A percentile compares a stretch with the other conserved stretches of the same genome.
Conservation (phyloP, 2,329 filamentous ascomycete genomes). For the Macrophomina pseudophaseolina region DNA sequence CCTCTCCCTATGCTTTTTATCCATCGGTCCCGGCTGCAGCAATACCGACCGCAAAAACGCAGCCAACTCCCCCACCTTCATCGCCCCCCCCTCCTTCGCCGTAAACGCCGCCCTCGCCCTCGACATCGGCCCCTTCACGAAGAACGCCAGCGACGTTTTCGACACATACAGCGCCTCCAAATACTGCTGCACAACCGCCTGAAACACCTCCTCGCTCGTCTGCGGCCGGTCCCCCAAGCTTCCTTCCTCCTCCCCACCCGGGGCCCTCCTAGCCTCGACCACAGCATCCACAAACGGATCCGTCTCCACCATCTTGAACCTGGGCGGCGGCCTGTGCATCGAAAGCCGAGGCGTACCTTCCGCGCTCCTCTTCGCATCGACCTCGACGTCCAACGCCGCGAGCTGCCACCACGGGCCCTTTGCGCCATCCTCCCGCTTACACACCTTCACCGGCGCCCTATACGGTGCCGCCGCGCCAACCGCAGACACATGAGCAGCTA, state of each 20-base stretch:
- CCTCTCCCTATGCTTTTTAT: slow-evolving; percentile 80
- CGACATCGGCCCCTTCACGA: slow-evolving; percentile 80
- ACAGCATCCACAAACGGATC: slow-evolving; percentile 18
- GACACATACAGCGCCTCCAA: slow-evolving; percentile 54
- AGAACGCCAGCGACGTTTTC: slow-evolving; percentile 79
- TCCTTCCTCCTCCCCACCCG: slow-evolving; percentile 1
- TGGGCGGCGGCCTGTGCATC: slow-evolving; percentile 37
- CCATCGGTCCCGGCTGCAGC: slow-evolving; percentile 69
- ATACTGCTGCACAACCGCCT: slow-evolving; percentile 48
- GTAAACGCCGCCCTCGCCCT: slow-evolving; percentile 74
- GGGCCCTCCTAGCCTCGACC: slow-evolving; percentile 18
- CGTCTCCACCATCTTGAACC: background rate
- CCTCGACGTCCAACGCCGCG: slow-evolving; percentile 31
- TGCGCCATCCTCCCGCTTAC: slow-evolving; percentile 15
- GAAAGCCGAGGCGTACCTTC: slow-evolving; percentile 35
- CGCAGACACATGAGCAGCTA: slow-evolving; percentile 32
- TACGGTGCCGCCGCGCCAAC: slow-evolving; percentile 58
- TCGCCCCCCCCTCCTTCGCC: slow-evolving; percentile 63
- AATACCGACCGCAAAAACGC: slow-evolving; percentile 72
- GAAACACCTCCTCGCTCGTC: slow-evolving; percentile 55
- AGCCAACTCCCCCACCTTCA: slow-evolving; percentile 68
- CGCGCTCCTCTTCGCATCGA: slow-evolving; percentile 28
- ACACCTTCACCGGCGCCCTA: slow-evolving; percentile 51
- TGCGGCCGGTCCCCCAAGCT: slow-evolving; percentile 9
- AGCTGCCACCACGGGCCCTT: slow-evolving; percentile 40